phyloP scores from a whole-genome alignment of 1,139 yeast genomes.

The Taiozyma sp. region DNA sequence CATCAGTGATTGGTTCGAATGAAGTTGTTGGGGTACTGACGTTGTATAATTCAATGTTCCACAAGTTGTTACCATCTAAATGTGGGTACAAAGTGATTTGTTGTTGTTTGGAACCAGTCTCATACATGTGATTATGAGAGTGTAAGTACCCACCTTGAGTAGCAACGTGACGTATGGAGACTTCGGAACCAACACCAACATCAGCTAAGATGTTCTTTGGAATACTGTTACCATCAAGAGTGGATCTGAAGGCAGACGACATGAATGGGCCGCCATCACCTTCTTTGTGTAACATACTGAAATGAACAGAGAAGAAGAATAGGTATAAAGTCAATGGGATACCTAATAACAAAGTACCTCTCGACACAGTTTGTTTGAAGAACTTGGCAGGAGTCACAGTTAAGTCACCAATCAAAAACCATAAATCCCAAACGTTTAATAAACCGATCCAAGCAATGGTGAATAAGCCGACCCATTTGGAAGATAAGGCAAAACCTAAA shows the following conservation, averaged over 20 bases:
- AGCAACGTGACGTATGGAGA: conserved; percentile 75
- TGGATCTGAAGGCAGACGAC: conserved; percentile 84
- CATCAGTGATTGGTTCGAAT: conserved; percentile 65
- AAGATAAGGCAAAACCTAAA: conserved; percentile 81
- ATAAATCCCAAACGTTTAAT: conserved; percentile 68
- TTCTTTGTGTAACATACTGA: conserved; percentile 60
- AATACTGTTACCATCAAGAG: conserved; percentile 64
- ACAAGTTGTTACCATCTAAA: conserved; percentile 80
- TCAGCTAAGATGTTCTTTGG: conserved; percentile 70
- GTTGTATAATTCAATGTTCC: conserved; percentile 70
- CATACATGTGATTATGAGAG: conserved; percentile 82
- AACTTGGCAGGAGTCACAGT: conserved; percentile 49
- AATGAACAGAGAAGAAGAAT: conserved; percentile 75
- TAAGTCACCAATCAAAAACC: conserved; percentile 89
- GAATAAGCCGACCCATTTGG: conserved; percentile 97
- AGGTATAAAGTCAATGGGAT: conserved; percentile 69
- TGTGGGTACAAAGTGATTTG: conserved; percentile 94
- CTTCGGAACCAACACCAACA: conserved; percentile 82
- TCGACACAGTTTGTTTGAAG: conserved; percentile 46
- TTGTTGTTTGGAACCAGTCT: conserved; percentile 93
- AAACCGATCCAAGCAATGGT: conserved; percentile 91
- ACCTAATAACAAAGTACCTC: conserved; percentile 60
- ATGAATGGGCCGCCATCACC: conserved; percentile 91
- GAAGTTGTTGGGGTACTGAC: conserved; percentile 43
- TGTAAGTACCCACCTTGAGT: conserved; percentile 95